phyloP scores from a whole-genome alignment of 805 yeast species.

The Kluyveromyces aestuarii region DNA sequence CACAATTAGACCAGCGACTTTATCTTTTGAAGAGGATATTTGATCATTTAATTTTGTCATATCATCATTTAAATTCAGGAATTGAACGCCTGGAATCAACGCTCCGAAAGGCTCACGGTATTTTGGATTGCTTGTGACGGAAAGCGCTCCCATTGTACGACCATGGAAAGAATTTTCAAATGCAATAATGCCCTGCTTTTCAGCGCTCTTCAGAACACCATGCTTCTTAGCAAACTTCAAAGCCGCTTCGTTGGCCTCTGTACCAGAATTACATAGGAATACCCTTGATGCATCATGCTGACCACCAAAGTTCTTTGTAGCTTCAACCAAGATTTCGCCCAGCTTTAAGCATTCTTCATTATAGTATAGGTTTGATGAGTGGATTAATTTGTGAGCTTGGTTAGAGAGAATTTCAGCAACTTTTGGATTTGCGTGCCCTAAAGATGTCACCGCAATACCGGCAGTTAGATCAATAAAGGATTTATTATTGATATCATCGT shows the following conservation, averaged over 20 bases:
- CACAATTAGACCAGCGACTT: constrained; percentile 77
- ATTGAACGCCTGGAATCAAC: constrained; percentile 73
- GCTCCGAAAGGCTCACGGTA: constrained; percentile 90
- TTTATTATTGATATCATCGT: constrained; percentile 64
- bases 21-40: constrained; percentile 24
- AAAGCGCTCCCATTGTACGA: constrained; percentile 84
- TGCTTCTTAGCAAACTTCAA: constrained; percentile 71
- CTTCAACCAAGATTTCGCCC: constrained; percentile 57
- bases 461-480: constrained; percentile 86
- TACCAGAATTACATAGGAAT: constrained; percentile 60
- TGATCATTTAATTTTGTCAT: constrained; percentile 17
- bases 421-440: constrained; percentile 79
- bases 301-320: constrained; percentile 66
- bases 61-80: constrained; percentile 32
- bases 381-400: constrained; percentile 68
- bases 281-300: constrained; percentile 75
- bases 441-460: constrained; percentile 93
- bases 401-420: constrained; percentile 61
- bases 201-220: constrained; percentile 47
- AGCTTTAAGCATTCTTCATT: constrained; percentile 79
- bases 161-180: constrained; percentile 92
- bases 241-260: constrained; percentile 78
- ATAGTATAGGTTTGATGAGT: constrained; percentile 78
- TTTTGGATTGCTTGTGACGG: constrained; percentile 88
- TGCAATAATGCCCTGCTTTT: constrained; percentile 72